Evolutionary conservation across 495 filamentous ascomycete species (phyloP), one percentile per base, ranked within the genome.

Genomic region (Podospora didyma): DNA sequence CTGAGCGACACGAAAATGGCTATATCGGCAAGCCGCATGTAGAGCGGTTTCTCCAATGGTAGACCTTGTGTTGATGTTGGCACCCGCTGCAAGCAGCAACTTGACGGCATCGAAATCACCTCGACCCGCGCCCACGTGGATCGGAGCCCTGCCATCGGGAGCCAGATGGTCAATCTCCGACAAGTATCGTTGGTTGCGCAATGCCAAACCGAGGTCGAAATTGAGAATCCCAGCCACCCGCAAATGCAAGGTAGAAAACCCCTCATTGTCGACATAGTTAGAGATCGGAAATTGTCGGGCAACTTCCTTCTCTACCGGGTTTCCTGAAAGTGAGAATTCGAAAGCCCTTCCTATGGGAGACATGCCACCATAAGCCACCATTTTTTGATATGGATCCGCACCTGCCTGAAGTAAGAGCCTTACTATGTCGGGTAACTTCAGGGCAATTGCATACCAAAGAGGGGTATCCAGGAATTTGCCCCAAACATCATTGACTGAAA

Each of bases 401-500:
- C 34, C 34, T 37, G 34, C 34, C 34, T 37, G 34, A 37, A 37
- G 34, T 37, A 37, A 14, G 7, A 14, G 7, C 34, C 34, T 37
- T 7, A 37, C 34, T 7, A 37, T 37, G 7, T 37, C 34, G 7
- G 34, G 7, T 14, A 7, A 7, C 34, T 14, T 7, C 34, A 37
- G 34, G 14, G 14, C 34, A 7, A 37, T 37, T 14, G 34, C 34
- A 37, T 7, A 7, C 34, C 34, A 37, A 7, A 37, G 34, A 37
- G 34, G 34, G 34, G 34, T 37, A 14, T 37, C 7, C 7, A 37
- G 7, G 7, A 7, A 7, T 7, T 37, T 14, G 34, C 14, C 14
- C 34, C 46, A 41, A 16, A 49, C 20, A 28, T 56, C 53, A 20
- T 45, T 19, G 19, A 56, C 46, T n/a, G 53, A 56, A 21, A 46